Evolutionary conservation across 2,329 filamentous ascomycete species (phyloP).

Genomic region (Paramyrothecium roridum): DNA sequence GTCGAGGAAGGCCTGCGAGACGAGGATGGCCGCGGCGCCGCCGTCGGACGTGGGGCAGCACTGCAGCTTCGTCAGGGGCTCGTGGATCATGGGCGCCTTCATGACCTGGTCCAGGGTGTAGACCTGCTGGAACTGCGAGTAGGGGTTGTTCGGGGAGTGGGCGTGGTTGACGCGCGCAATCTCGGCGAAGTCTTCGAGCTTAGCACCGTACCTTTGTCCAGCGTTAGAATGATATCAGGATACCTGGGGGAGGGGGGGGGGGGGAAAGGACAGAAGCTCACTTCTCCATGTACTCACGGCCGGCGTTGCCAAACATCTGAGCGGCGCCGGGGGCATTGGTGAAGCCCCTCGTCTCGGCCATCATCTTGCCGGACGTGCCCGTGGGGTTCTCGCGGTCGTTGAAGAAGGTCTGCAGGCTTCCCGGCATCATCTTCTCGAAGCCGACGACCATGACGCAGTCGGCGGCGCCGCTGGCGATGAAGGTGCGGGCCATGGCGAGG

Average conservation of each 20-base stretch:
- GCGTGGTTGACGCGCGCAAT: constrained; percentile 91
- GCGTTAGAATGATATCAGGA: not conserved
- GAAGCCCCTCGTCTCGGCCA: constrained; percentile 76
- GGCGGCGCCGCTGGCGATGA: constrained; percentile 76
- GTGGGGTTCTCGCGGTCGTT: constrained; percentile 81
- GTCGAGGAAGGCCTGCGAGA: constrained; percentile 79
- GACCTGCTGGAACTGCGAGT: constrained; percentile 94
- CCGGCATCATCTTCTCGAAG: constrained; percentile 97
- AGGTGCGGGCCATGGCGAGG: constrained; percentile 75
- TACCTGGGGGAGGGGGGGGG: not conserved
- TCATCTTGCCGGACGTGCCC: constrained; percentile 70
- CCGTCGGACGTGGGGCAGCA: constrained; percentile 97
- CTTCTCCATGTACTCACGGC: constrained; percentile 93
- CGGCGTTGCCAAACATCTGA: constrained; percentile 95
- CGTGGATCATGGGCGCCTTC: constrained; percentile 72
- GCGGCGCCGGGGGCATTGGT: constrained; percentile 82
- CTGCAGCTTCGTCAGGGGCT: constrained; percentile 93
- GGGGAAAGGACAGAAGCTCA: constrained; percentile 32
- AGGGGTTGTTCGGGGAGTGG: constrained; percentile 89
- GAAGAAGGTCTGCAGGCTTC: constrained; percentile 80
- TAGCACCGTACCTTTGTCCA: constrained; percentile 71
- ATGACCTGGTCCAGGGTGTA: constrained; percentile 85
- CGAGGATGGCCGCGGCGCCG: constrained; percentile 81
- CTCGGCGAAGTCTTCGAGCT: constrained; percentile 83
- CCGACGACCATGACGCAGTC: constrained; percentile 90